Evolutionary conservation across 2,329 filamentous ascomycete species (phyloP).

Genomic region (Ceratocystis harringtonii): DNA sequence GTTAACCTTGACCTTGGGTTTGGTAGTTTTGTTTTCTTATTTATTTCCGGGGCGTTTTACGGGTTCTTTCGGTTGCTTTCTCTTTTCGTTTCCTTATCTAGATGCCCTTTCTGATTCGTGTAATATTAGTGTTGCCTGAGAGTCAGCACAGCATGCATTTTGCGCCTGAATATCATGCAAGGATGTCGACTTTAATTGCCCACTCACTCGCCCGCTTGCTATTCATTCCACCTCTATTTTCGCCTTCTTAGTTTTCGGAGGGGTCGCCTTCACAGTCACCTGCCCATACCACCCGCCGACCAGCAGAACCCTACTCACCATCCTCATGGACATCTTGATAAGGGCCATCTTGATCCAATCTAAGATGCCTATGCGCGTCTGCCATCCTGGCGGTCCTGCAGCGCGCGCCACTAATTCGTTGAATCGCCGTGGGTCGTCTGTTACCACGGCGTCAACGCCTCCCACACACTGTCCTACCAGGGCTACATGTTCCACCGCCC

Average conservation of each 20-base stretch:
- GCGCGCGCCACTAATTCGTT: conserved; percentile 33
- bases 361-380: not conserved
- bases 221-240: not conserved
- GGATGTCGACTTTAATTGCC: too few species aligned
- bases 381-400: conserved; percentile 1
- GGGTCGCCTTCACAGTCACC: conserved; percentile 11
- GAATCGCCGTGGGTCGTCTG: conserved; percentile 62
- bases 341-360: conserved; percentile 5
- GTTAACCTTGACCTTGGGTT: not conserved
- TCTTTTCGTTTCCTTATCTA: not conserved
- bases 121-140: not conserved
- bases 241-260: not conserved
- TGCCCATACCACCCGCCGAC: conserved; percentile 14
- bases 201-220: not conserved
- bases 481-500: conserved; percentile 41
- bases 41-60: not conserved
- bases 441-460: conserved; percentile 63
- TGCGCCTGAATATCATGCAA: too few species aligned
- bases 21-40: not conserved
- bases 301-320: conserved; percentile 7
- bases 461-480: conserved; percentile 19
- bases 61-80: not conserved
- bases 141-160: too few species aligned
- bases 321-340: conserved; percentile 7
- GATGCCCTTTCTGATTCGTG: not conserved